phyloP scores from a whole-genome alignment of 805 yeast genomes.

The Kuraishia piskuri region DNA sequence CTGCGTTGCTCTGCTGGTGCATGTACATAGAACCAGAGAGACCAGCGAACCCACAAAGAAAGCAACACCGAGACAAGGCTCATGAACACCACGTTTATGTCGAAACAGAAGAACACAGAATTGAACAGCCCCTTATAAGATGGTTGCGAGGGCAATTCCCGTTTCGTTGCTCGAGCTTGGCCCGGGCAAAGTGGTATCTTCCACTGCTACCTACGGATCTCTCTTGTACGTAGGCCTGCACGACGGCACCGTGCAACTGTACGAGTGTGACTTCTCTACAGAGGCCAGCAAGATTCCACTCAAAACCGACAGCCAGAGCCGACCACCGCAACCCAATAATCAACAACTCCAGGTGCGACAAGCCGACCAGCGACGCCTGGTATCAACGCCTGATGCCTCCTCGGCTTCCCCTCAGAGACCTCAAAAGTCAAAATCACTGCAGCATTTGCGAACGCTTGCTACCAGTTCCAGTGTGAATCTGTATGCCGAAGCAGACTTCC shows the following conservation, averaged over 20 bases:
- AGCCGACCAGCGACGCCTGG: not conserved
- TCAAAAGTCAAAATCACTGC: not conserved
- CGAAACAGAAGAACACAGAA: not conserved
- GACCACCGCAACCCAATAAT: not conserved
- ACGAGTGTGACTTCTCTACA: constrained; percentile 8
- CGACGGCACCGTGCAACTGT: constrained; percentile 12
- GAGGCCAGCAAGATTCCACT: not conserved
- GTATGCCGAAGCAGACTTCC: not conserved
- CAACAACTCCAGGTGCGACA: not conserved
- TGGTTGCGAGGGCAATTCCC: not conserved
- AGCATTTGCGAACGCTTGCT: not conserved
- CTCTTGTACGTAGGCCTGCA: constrained; percentile 14
- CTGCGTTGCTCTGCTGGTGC: too few species aligned
- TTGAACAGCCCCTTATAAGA: not conserved
- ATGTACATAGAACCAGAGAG: too few species aligned
- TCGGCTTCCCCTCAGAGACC: not conserved
- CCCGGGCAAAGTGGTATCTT: constrained; percentile 9
- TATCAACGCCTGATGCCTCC: not conserved
- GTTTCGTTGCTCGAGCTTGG: constrained; percentile 5
- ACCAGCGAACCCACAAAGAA: too few species aligned
- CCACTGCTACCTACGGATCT: constrained; percentile 10
- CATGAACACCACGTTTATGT: too few species aligned
- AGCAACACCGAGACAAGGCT: too few species aligned
- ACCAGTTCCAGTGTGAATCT: not conserved
- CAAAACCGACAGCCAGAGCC: not conserved